phyloP scores from a whole-genome alignment of 2,329 filamentous ascomycete genomes.

The Nothomitra cinnamomea region DNA sequence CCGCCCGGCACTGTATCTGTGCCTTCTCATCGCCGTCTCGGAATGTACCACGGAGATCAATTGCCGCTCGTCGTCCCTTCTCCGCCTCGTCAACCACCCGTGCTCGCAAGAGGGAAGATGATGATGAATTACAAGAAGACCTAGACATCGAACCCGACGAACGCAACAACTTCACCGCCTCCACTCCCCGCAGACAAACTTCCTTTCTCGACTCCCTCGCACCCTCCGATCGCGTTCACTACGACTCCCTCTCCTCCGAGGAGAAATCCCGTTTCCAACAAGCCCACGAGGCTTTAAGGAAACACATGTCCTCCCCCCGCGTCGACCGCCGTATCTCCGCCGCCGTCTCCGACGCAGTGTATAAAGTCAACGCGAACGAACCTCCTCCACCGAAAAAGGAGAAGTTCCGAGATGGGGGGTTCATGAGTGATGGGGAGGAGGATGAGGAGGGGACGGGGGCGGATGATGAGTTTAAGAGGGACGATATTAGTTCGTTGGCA shows the following conservation, averaged over 20 bases:
- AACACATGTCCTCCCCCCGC: conserved; percentile 4
- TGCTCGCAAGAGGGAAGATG: conserved; percentile 6
- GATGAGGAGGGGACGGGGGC: conserved; percentile 33
- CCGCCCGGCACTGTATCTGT: conserved; percentile 17
- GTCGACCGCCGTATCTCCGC: conserved; percentile 1
- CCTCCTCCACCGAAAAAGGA: conserved; percentile 3
- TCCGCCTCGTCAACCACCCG: conserved; percentile 15
- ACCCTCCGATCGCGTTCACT: conserved; percentile 9
- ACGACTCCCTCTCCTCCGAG: conserved; percentile 7
- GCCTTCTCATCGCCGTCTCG: conserved; percentile 13
- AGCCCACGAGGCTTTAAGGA: conserved; percentile 4
- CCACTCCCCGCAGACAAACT: background rate
- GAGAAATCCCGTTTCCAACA: conserved; percentile 9
- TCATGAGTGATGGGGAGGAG: conserved; percentile 27
- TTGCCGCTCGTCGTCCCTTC: conserved; percentile 20
- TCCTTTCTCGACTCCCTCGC: conserved; percentile 6
- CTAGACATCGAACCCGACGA: background rate
- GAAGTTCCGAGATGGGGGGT: background rate
- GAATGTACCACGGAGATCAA: conserved; percentile 10
- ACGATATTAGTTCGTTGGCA: conserved; percentile 68
- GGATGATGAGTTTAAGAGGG: conserved; percentile 47
- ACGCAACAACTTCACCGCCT: conserved; percentile 6
- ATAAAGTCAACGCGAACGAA: conserved; percentile 4
- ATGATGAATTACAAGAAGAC: too few relatives aligned
- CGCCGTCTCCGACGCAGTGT: background rate